These are phyloP conservation scores for Nicotiana tabacum DNA, from an alignment of 257 asterid genomes.

Conservation along the genomic window DNA sequence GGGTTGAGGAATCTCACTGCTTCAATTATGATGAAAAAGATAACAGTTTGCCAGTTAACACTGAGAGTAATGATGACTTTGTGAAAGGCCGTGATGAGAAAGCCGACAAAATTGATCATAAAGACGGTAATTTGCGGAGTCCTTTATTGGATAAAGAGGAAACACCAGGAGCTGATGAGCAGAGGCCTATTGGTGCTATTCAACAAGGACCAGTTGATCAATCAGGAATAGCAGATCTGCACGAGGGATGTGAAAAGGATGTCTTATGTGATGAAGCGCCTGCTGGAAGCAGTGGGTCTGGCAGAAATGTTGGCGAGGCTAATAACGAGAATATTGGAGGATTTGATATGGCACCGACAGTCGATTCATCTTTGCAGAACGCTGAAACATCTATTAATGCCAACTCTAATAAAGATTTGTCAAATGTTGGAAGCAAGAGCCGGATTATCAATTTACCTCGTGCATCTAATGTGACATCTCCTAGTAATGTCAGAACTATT, in stretches of 20 bases:
- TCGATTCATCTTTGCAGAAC: slow-evolving; percentile 29
- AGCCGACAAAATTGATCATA: slow-evolving; percentile 18
- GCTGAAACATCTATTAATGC: slow-evolving; percentile 40
- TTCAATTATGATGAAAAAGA: slow-evolving; percentile 25
- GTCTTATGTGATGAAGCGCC: slow-evolving; percentile 25
- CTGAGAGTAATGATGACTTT: slow-evolving; percentile 21
- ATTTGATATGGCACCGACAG: slow-evolving; percentile 23
- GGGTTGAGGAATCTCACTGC: slow-evolving; percentile 15
- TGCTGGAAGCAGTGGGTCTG: slow-evolving; percentile 27
- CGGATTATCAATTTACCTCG: slow-evolving; percentile 81
- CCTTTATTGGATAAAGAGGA: slow-evolving; percentile 21
- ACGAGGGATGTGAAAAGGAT: slow-evolving; percentile 29
- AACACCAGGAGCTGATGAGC: slow-evolving; percentile 30
- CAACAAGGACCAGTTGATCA: slow-evolving; percentile 25
- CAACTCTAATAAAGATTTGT: slow-evolving; percentile 42
- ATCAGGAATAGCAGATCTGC: slow-evolving; percentile 23
- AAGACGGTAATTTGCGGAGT: slow-evolving; percentile 26
- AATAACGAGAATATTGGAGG: slow-evolving; percentile 28
- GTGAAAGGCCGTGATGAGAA: slow-evolving; percentile 28
- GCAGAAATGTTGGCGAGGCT: slow-evolving; percentile 28
- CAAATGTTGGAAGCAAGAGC: slow-evolving; percentile 44
- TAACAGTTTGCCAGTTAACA: slow-evolving; percentile 19
- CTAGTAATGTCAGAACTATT: slow-evolving; percentile 41
- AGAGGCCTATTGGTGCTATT: slow-evolving; percentile 19
- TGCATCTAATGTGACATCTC: slow-evolving; percentile 36